Evolutionary conservation across 257 asterid species (phyloP).

Genomic region (Nicotiana sylvestris): DNA sequence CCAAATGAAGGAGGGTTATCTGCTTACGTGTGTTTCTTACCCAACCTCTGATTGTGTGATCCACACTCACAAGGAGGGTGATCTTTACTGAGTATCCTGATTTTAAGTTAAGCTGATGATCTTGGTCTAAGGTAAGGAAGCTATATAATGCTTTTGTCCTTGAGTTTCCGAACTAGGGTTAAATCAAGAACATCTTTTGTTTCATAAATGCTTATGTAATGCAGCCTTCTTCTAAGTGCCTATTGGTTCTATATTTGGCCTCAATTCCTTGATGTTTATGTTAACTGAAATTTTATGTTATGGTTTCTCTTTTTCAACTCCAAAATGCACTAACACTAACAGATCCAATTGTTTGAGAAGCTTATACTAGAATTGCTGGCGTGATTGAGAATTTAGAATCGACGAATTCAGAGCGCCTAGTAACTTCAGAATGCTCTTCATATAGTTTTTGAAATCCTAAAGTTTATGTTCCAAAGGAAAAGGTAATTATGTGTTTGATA

Average conservation of each 20-base stretch:
- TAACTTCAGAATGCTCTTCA: too few species aligned
- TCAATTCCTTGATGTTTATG: background rate
- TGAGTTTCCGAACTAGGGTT: background rate
- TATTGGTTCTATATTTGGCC: background rate
- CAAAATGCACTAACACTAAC: too few species aligned
- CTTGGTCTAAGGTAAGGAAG: background rate
- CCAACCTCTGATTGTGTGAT: conserved; percentile 76
- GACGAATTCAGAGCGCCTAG: too few species aligned
- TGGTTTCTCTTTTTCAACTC: too few species aligned
- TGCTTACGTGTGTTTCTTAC: conserved; percentile 74
- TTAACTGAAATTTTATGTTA: too few species aligned
- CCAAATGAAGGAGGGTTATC: conserved; percentile 49
- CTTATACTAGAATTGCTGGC: too few species aligned
- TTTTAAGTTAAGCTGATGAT: background rate
- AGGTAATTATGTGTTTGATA: too few species aligned
- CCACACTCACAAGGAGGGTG: conserved; percentile 76
- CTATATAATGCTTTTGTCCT: background rate
- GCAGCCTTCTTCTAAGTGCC: background rate
- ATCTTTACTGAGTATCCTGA: conserved; percentile 40
- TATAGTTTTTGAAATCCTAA: too few species aligned
- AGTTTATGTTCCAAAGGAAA: too few species aligned
- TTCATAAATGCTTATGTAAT: conserved; percentile 8
- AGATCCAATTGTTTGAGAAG: too few species aligned
- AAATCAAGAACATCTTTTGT: background rate
- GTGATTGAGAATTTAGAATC: too few species aligned